phyloP scores from a whole-genome alignment of 2,329 filamentous ascomycete genomes.

The Xylariaceae sp. region DNA sequence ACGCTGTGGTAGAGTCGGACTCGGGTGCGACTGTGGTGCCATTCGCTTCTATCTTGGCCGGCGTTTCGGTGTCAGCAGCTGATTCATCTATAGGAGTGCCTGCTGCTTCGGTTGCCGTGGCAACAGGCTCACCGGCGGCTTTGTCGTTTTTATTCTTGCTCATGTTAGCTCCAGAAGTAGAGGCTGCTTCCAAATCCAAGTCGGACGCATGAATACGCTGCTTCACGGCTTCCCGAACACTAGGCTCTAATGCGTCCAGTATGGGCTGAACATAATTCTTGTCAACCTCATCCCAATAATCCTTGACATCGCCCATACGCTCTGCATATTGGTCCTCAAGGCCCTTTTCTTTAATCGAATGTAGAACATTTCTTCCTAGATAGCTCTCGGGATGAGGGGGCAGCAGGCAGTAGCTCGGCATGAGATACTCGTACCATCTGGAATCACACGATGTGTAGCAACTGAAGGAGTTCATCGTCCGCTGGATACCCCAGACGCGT shows the following conservation, averaged over 20 bases:
- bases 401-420: conserved; percentile 87
- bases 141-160: conserved; percentile 4
- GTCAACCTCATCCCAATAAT: conserved; percentile 81
- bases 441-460: conserved; percentile 95
- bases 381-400: conserved; percentile 88
- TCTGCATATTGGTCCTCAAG: conserved; percentile 64
- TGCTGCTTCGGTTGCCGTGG: conserved; percentile 10
- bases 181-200: conserved; percentile 16
- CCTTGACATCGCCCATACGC: conserved; percentile 70
- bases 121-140: neutral
- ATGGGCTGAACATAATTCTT: conserved; percentile 74
- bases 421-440: conserved; percentile 93
- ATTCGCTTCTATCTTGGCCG: conserved; percentile 27
- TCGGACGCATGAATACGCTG: conserved; percentile 51
- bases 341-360: conserved; percentile 68
- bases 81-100: conserved; percentile 4
- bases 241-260: conserved; percentile 58
- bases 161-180: conserved; percentile 11
- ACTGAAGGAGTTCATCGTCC: conserved; percentile 86
- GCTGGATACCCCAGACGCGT: conserved; percentile 87
- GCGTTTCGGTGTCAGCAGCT: conserved; percentile 17
- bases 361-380: conserved; percentile 76
- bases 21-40: conserved; percentile 18
- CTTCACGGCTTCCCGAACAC: conserved; percentile 59
- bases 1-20: conserved; percentile 19